Conservation (phyloP, 2,329 filamentous ascomycete species). For the Penicillium sp. region DNA sequence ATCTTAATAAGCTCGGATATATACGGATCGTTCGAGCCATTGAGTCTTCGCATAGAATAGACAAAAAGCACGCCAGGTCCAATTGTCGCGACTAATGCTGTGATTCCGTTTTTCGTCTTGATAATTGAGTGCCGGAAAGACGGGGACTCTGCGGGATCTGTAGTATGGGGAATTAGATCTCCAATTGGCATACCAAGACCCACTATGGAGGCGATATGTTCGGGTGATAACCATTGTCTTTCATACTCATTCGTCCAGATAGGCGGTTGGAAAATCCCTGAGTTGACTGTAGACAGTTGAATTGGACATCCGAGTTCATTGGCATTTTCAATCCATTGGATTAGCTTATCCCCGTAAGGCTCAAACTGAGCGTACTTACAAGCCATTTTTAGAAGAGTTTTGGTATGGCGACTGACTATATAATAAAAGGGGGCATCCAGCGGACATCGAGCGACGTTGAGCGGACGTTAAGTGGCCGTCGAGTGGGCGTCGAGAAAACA, state of each 20-base stretch:
- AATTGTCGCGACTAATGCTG: neutral
- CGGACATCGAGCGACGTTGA: too few species aligned
- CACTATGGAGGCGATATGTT: neutral
- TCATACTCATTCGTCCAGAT: neutral
- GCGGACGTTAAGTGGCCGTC: too few species aligned
- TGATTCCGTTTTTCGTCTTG: neutral
- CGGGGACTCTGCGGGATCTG: neutral
- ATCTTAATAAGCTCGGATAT: neutral
- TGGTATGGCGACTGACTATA: too few species aligned
- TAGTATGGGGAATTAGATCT: neutral
- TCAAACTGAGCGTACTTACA: neutral
- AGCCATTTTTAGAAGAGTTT: neutral
- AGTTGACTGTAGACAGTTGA: neutral
- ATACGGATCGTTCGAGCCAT: neutral
- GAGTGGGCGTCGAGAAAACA: too few species aligned
- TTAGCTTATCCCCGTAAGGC: neutral
- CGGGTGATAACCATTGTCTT: neutral
- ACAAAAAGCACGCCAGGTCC: neutral
- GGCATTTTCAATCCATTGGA: neutral
- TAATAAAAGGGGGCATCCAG: too few species aligned
- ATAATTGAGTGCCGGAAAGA: neutral
- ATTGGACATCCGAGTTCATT: neutral
- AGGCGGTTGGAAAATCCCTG: neutral
- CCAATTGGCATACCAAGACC: neutral
- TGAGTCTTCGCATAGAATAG: neutral